Conservation (phyloP, 768 basidiomycete genomes). For the Pleurotus ostreatus region DNA sequence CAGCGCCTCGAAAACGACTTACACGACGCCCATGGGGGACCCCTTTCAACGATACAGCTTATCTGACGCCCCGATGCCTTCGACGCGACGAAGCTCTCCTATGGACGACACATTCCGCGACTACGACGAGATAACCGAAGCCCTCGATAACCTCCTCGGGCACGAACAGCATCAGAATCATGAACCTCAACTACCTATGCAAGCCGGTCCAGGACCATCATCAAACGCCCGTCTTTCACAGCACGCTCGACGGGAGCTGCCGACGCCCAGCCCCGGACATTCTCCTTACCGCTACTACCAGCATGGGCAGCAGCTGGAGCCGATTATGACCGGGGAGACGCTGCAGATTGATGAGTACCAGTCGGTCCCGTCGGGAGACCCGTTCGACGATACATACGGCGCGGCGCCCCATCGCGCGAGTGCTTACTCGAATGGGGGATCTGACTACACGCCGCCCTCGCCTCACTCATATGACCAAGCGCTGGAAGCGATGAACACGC, state of each 20-base stretch:
- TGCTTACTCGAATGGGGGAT: constrained; percentile 23
- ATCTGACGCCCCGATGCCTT: constrained; percentile 1
- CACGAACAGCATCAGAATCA: background rate
- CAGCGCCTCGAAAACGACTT: constrained; percentile 18
- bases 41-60: background rate
- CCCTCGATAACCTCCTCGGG: constrained; percentile 6
- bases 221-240: background rate
- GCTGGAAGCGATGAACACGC: constrained; percentile 25
- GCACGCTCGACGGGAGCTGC: constrained; percentile 7
- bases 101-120: constrained; percentile 4
- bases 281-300: constrained; percentile 44
- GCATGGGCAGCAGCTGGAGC: constrained; percentile 57
- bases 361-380: constrained; percentile 18
- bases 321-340: constrained; percentile 64
- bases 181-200: background rate
- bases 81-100: background rate
- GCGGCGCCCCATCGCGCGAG: constrained; percentile 1
- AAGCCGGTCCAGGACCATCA: background rate
- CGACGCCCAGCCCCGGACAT: constrained; percentile 11
- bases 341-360: constrained; percentile 38
- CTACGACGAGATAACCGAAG: constrained; percentile 4
- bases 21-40: constrained; percentile 1
- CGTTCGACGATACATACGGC: constrained; percentile 26
- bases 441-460: constrained; percentile 27
- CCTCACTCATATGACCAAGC: constrained; percentile 27